A percentile compares a stretch with the other conserved stretches of the same genome.
Evolutionary conservation across 331 rosid genomes (phyloP).

Genomic region (Prunus yedoensis): DNA sequence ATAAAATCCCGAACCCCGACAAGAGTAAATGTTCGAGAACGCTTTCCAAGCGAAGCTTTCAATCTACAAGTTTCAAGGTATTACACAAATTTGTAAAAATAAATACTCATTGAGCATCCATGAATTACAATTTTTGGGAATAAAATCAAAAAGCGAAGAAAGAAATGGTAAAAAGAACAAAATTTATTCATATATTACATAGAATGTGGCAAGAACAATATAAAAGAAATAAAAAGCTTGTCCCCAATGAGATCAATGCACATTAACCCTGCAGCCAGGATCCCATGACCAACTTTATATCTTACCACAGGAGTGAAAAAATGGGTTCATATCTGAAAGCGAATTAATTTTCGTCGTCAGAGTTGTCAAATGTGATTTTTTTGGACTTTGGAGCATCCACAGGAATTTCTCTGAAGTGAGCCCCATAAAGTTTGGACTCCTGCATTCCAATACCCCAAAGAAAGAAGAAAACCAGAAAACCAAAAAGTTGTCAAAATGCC

Average conservation of each 20-base stretch:
- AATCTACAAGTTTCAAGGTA: neutral
- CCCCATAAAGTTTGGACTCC: constrained; percentile 97
- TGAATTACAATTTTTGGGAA: neutral
- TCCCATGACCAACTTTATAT: neutral
- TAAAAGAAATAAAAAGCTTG: neutral
- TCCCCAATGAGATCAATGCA: neutral
- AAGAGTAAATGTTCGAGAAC: neutral
- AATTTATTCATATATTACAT: neutral
- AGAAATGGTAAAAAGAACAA: neutral
- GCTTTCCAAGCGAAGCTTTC: neutral
- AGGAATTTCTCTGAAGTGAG: constrained; percentile 88
- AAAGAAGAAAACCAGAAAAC: neutral
- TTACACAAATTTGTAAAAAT: neutral
- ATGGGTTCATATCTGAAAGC: neutral
- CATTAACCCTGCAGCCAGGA: neutral
- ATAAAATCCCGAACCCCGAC: neutral
- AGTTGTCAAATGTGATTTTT: constrained; percentile 70
- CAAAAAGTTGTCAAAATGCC: neutral
- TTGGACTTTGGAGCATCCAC: constrained; percentile 71
- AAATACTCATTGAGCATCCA: neutral
- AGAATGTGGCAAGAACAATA: neutral
- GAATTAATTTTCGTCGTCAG: constrained; percentile 72
- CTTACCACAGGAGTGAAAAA: neutral
- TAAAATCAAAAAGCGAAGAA: neutral
- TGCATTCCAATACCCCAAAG: constrained; percentile 24